Evolutionary conservation across 768 basidiomycete species (phyloP), one percentile per base, ranked within the genome.

Genomic region (Chlorophyllum brunneum): DNA sequence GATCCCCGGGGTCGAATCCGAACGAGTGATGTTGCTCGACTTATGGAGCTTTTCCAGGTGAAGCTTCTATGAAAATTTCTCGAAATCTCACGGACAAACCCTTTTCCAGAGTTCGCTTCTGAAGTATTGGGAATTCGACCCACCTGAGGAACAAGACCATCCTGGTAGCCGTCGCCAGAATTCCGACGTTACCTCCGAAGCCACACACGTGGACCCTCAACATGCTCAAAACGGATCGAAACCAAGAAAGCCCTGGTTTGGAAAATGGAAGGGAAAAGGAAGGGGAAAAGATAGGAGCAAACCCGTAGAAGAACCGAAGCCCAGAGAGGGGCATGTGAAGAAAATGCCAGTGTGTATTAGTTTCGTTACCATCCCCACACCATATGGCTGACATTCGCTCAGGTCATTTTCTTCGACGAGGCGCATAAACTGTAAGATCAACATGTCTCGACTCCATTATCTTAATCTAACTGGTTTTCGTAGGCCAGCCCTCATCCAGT

Each of bases 11-110:
- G 69, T 3, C 65, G 65, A 49, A 76, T 92, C 51, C 82, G 79
- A 65, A 88, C 89, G 2, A 85, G 87, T 58, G 91, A 93, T 59
- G 72, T 92, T 34, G 87, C 90, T 5, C 76, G 88, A 16, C 70
- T 92, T 13, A 89, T 93, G 87, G 91, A 92, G 59, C 67, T 92
- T 2, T 90, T 92, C 61, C 90, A 91, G 70, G 86, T 80, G 54
- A 51, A 66, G 46, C 31, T 42, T 11, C 5, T 8, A 49, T 26
- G 18, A 29, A 20, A 43, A 15, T 29, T 15, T 27, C 15, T 10
- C 18, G 20, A 15, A n/a, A 40, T 31, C 41, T 29, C n/a, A 43
- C 24, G 24, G 6, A 27, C 46, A 41, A 1, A 51, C 3, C 48
- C 5, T 44, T 26, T 16, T 31, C 5, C 51, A 87, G 84, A 85